Conservation (phyloP, 2,329 filamentous ascomycete genomes). For the Septoria linicola region DNA sequence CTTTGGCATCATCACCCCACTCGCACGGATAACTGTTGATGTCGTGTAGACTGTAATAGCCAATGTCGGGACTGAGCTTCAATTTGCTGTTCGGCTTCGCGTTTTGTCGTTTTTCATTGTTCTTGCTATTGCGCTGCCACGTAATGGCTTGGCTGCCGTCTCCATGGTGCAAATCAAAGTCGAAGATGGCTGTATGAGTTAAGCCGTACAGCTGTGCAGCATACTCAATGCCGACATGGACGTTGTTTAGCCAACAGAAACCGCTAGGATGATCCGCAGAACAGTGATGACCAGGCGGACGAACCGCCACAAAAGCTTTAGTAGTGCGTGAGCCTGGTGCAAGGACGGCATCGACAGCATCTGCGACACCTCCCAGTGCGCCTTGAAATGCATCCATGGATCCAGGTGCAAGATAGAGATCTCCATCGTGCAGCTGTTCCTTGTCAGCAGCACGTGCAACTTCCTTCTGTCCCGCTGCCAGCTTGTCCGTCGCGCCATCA, state of each 20-base stretch:
- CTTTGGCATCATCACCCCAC: slow-evolving; percentile 86
- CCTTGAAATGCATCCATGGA: slow-evolving; percentile 87
- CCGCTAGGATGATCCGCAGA: slow-evolving; percentile 85
- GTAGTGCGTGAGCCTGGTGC: slow-evolving; percentile 42
- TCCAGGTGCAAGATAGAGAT: slow-evolving; percentile 85
- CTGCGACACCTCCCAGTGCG: slow-evolving; percentile 86
- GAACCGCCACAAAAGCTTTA: slow-evolving; percentile 83
- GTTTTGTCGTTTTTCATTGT: slow-evolving; percentile 41
- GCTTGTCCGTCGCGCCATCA: slow-evolving; percentile 70
- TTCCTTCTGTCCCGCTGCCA: slow-evolving; percentile 76
- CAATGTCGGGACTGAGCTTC: slow-evolving; percentile 56
- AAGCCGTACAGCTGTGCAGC: slow-evolving; percentile 78
- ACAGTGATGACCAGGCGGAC: slow-evolving; percentile 94
- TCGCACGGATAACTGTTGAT: slow-evolving; percentile 99
- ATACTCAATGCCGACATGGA: slow-evolving; percentile 94
- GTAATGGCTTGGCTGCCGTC: slow-evolving; percentile 94
- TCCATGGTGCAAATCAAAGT: slow-evolving; percentile 88
- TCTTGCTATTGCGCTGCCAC: slow-evolving; percentile 82
- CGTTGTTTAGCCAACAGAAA: slow-evolving; percentile 98
- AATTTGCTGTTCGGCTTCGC: slow-evolving; percentile 34
- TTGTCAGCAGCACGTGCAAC: slow-evolving; percentile 61
- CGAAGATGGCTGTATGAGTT: slow-evolving; percentile 90
- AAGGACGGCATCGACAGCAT: slow-evolving; percentile 87
- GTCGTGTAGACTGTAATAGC: slow-evolving; percentile 95
- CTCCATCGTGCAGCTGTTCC: slow-evolving; percentile 75